Evolutionary conservation across 129 eudicot species (phyloP), one percentile per base, ranked within the genome.

Genomic region (Cynara cardunculus): DNA sequence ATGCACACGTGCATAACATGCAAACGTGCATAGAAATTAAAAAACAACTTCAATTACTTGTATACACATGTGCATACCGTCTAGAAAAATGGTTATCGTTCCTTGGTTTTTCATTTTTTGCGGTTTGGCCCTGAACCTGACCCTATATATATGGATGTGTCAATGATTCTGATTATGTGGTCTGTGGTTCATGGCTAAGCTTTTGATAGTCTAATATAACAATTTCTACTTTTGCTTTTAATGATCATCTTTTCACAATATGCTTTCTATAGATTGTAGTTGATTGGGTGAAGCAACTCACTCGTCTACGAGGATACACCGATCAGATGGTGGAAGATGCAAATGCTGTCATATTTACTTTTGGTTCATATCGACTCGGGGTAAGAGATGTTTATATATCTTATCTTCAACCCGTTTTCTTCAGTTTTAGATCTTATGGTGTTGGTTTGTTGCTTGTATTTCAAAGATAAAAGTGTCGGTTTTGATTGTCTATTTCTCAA

Each of bases 251-350:
- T 18, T 26, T 27, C 28, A 32, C 3, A 14, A 56, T 70, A 27
- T 83, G 35, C 22, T 77, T 28, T 65, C 53, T 81, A 25, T 82
- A 89, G 91, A 83, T 91, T 32, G 90, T 89, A 74, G 89, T 85
- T 26, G 93, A 88, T 71, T 92, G 97, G 97, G 97, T 92, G 73
- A 92, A 90, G 81, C 89, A 85, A 14, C 91, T 92, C 77, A 92
- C 97, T 56, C 91, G 90, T 61, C 30, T 90, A 83, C 82, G 91
- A 70, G 94, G 94, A 16, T 92, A 92, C 80, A 86, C 91, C 21
- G 95, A 92, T 74, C 88, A 92, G 59, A 90, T 90, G 95, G 93
- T 92, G 81, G 93, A 87, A 81, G 93, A 87, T 77, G 97, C 97
- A 49, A 92, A 89, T 88, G 97, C 97, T 3, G 88, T 88, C 4